Evolutionary conservation across 2,329 filamentous ascomycete genomes (phyloP), one percentile per base, ranked within the genome.

Genomic region (Rhynchosporium secalis): DNA sequence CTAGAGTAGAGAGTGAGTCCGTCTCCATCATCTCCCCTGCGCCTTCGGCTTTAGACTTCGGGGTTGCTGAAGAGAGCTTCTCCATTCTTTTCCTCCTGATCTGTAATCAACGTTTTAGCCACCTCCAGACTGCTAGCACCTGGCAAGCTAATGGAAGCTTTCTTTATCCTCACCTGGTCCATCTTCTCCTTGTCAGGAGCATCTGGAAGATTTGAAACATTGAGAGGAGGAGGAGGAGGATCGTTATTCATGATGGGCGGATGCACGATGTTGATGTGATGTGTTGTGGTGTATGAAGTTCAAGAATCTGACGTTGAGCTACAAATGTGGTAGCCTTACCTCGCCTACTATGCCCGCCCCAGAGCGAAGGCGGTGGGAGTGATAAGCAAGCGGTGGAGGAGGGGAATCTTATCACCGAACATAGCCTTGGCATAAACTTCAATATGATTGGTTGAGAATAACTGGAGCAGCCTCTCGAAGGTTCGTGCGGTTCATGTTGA

Each of bases 121-220:
- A 62, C 43, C 13, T 51, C 31, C n/a, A 45, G 5, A 10, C 33
- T 36, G 9, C 33, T 36, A 10, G 33, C 43, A 46, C 40, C 4
- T 4, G 20, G 20, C 20, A 20, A 20, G 20, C 20, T 43, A 28
- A 36, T 36, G 51, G 40, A 26, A 33, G 59, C 38, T 12, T 58
- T 15, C 15, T 15, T 20, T 31, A 65, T 74, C 48, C 45, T 10
- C 71, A 79, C 81, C 79, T 83, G 79, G 64, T 83, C 82, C 81
- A 85, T 85, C 72, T 81, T 83, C 72, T 84, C 81, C 71, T 81
- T 79, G 69, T 85, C 82, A 28, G 83, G 83, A 63, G 80, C 83
- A 69, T 85, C 83, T 51, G 73, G 71, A 15, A 80, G 82, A 69
- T 85, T 83, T 48, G 73, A 70, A 13, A 64, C 51, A 33, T 51